Conservation (phyloP, 1,284 basidiomycete species). For the Trichosporon asahii region DNA sequence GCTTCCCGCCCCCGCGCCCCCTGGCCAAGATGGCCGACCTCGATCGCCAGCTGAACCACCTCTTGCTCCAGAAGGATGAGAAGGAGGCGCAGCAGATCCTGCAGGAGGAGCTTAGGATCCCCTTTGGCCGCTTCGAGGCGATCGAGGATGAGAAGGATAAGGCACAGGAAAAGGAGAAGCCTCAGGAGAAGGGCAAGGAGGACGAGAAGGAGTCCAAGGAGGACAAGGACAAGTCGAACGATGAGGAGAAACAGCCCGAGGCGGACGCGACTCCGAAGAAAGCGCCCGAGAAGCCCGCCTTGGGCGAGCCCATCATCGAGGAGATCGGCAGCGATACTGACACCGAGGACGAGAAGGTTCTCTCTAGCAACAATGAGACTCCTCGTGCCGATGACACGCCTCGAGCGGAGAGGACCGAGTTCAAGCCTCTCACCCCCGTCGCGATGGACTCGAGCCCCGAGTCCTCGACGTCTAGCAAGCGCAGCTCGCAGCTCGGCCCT, state of each 20-base stretch:
- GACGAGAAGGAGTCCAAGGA: background rate
- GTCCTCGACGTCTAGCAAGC: background rate
- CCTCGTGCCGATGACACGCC: background rate
- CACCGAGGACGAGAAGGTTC: background rate
- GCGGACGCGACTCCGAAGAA: background rate
- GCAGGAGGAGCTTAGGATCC: slow-evolving; percentile 61
- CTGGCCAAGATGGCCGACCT: slow-evolving; percentile 81
- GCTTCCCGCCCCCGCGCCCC: slow-evolving; percentile 84
- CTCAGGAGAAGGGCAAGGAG: background rate
- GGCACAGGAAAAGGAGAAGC: background rate
- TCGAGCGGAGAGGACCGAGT: background rate
- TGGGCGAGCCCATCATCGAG: background rate
- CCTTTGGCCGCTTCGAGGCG: slow-evolving; percentile 8
- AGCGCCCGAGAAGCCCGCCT: background rate
- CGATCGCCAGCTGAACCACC: slow-evolving; percentile 66
- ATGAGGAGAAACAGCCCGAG: no score
- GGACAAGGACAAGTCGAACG: background rate
- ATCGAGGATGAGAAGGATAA: background rate
- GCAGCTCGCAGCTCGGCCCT: background rate
- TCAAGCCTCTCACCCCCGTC: background rate
- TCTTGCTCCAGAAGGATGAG: slow-evolving; percentile 74
- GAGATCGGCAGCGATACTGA: background rate
- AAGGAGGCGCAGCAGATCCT: slow-evolving; percentile 64
- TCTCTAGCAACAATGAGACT: background rate
- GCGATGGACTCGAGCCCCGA: background rate